Evolutionary conservation across 352 stramenopile species (phyloP), one percentile per base, ranked within the genome.

Genomic region (Pythium apleroticum): DNA sequence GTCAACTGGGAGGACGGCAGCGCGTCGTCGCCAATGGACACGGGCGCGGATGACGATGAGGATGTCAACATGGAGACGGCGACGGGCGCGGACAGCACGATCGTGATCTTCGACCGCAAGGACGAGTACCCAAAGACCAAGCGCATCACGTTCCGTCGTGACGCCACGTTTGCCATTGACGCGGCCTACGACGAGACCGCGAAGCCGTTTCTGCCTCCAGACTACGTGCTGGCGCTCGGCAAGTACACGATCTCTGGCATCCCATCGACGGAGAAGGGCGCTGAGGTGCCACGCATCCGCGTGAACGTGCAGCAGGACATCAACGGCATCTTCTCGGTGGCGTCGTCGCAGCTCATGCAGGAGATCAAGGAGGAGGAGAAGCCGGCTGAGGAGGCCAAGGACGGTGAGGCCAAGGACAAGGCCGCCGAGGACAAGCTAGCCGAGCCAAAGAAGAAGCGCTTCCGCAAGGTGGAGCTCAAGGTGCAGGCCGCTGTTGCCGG

Each of bases 231-330:
- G 57, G 69, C 78, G 25, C 91, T 99, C 66, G 93, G 89, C 55
- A 97, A 91, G 56, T 99, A 98, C 76, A 95, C 90, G 27, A 95
- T 99, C 71, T 92, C 88, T 61, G 91, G 85, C 48, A 91, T 98
- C 46, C 83, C 86, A 22, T 63, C 72, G n/a, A 75, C 84, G 45
- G 85, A 90, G 33, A 85, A 89, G 49, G 72, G 74, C 30, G 68
- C 82, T 60, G 77, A 99, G 90, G 65, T 80, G 30, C 81, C 88
- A 9, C 90, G 90, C 80, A 96, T 99, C 55, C 93, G 97, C 60
- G 96, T 99, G 48, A 99, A 99, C 84, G 94, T 99, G 62, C 96
- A 97, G 80, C 89, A 98, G 73, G 96, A 99, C 75, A 94, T 99
- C 65, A 93, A 99, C 75, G 97, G 97, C 10, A 85, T 98, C 52